A percentile compares a stretch with the other conserved stretches of the same genome.
Conservation (phyloP, 2,329 filamentous ascomycete genomes). For the Xylaria sp. region DNA sequence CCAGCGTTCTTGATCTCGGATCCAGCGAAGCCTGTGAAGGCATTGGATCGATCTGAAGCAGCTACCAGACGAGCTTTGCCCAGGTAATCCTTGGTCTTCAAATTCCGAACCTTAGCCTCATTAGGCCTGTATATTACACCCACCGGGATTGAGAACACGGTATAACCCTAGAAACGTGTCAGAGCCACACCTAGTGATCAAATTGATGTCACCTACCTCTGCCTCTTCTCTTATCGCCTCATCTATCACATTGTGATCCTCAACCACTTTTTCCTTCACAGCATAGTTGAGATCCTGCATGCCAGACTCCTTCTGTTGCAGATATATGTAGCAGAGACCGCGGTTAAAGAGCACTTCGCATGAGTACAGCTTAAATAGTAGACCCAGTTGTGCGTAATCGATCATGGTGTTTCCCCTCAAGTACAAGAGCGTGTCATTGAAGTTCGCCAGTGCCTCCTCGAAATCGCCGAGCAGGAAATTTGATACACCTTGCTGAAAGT, state of each 20-base stretch:
- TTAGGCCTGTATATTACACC: conserved; percentile 96
- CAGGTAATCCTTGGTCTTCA: conserved; percentile 97
- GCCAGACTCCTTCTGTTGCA: conserved; percentile 89
- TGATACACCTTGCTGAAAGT: conserved; percentile 98
- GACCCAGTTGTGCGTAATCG: conserved; percentile 94
- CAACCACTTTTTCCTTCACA: conserved; percentile 93
- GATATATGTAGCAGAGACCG: conserved; percentile 95
- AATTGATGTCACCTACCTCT: conserved; percentile 68
- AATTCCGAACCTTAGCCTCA: conserved; percentile 96
- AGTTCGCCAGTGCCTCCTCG: conserved; percentile 95
- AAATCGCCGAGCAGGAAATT: conserved; percentile 98
- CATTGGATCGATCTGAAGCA: conserved; percentile 81
- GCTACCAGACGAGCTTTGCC: conserved; percentile 95
- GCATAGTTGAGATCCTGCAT: conserved; percentile 92
- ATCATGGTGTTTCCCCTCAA: conserved; percentile 96
- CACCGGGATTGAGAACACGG: conserved; percentile 97
- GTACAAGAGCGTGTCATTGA: conserved; percentile 97
- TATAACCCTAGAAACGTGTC: conserved; percentile 78
- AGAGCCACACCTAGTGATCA: conserved; percentile 38
- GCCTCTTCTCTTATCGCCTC: conserved; percentile 94
- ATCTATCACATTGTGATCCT: conserved; percentile 97
- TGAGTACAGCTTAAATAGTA: conserved; percentile 96
- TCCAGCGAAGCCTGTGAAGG: conserved; percentile 83
- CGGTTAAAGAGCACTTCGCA: conserved; percentile 98
- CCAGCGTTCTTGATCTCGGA: conserved; percentile 79